Evolutionary conservation across 1,139 yeast species (phyloP).

Genomic region (Magnusiomyces suaveolens): DNA sequence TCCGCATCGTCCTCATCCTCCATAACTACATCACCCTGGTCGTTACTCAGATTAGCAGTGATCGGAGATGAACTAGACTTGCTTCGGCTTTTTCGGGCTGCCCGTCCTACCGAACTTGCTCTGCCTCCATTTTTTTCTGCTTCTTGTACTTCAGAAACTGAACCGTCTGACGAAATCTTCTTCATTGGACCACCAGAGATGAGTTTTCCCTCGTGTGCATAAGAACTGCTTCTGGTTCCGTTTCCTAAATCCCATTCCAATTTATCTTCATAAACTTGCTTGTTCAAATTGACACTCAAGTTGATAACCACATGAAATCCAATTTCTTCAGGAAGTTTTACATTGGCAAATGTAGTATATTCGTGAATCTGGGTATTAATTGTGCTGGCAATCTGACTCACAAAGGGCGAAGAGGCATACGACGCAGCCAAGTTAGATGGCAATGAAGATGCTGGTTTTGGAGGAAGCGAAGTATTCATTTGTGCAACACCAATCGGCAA

Average conservation of each 20-base stretch:
- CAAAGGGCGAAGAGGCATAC: conserved; percentile 33
- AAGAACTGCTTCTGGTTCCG: background rate
- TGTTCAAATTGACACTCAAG: conserved; percentile 72
- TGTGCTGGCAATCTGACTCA: conserved; percentile 56
- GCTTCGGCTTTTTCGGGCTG: background rate
- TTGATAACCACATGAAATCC: conserved; percentile 71
- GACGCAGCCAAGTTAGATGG: conserved; percentile 68
- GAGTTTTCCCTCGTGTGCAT: background rate
- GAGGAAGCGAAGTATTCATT: conserved; percentile 60
- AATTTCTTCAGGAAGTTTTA: conserved; percentile 54
- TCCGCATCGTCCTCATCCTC: background rate
- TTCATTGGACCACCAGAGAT: background rate
- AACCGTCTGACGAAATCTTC: background rate
- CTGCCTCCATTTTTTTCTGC: background rate
- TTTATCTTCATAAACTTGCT: conserved; percentile 79
- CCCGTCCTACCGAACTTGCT: background rate
- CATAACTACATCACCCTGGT: background rate
- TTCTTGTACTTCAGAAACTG: background rate
- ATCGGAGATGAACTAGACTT: background rate
- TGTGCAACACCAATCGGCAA: conserved; percentile 39
- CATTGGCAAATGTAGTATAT: conserved; percentile 52
- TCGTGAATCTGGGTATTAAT: conserved; percentile 77
- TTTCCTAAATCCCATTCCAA: conserved; percentile 83
- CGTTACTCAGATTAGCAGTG: background rate
- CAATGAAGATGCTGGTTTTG: conserved; percentile 66